These are phyloP conservation scores for Aegilops sharonensis DNA, from an alignment of 176 grass and related monocot genomes.

Conservation along the genomic window DNA sequence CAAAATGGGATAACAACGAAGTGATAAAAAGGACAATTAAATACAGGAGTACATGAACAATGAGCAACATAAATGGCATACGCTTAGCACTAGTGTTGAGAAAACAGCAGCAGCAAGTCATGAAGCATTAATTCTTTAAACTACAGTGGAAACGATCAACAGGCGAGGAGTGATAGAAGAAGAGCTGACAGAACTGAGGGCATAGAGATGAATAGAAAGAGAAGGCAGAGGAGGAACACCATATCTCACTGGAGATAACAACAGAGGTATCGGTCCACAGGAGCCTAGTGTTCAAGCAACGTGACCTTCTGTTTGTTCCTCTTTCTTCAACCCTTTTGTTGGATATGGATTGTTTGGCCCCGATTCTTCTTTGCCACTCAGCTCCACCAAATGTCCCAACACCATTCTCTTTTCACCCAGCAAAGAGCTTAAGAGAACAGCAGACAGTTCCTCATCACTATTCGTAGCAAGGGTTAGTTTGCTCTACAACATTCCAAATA, in stretches of 20 bases:
- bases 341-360: background rate
- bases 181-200: background rate
- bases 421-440: background rate
- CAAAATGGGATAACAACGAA: background rate
- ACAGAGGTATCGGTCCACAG: background rate
- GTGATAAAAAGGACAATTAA: background rate
- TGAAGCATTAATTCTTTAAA: background rate
- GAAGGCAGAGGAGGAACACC: background rate
- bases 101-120: slow-evolving; percentile 7
- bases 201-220: background rate
- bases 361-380: background rate
- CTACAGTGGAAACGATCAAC: background rate
- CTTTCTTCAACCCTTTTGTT: background rate
- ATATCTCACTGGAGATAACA: background rate
- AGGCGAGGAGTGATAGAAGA: background rate
- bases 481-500: background rate
- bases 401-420: background rate
- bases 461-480: background rate
- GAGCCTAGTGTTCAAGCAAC: background rate
- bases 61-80: background rate
- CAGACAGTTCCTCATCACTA: background rate
- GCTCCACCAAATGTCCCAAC: background rate
- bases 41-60: background rate
- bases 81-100: background rate
- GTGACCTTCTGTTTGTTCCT: background rate